These are phyloP conservation scores for Xylaria sp. DNA, from an alignment of 2,329 filamentous ascomycete species.

Conservation along the genomic window DNA sequence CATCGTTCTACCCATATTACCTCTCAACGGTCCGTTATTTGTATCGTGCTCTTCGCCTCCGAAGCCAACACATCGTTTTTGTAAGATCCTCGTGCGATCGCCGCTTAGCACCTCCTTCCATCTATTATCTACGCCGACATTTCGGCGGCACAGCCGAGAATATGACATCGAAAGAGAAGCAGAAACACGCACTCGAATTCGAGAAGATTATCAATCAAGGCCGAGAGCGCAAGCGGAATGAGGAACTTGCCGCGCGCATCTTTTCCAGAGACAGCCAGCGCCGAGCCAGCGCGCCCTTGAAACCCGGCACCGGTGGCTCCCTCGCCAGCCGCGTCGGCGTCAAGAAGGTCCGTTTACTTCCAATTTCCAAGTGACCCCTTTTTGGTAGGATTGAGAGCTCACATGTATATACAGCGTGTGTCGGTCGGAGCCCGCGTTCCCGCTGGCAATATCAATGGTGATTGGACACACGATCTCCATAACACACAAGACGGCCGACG, in stretches of 20 bases:
- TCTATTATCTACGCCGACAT: not conserved
- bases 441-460: conserved; percentile 68
- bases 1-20: not conserved
- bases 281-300: conserved; percentile 65
- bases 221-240: conserved; percentile 76
- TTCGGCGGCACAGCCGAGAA: conserved; percentile 27
- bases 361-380: not conserved
- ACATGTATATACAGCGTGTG: conserved; percentile 47
- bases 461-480: conserved; percentile 79
- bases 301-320: conserved; percentile 60
- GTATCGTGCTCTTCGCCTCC: not conserved
- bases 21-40: not conserved
- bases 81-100: not conserved
- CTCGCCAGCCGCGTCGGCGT: conserved; percentile 79
- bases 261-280: conserved; percentile 69
- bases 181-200: conserved; percentile 30
- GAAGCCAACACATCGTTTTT: not conserved
- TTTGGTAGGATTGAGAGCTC: conserved; percentile 39
- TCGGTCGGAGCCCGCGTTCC: conserved; percentile 49
- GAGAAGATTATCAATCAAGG: conserved; percentile 52
- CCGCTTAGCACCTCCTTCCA: not conserved
- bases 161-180: conserved; percentile 50
- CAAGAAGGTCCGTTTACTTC: conserved; percentile 66
- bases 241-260: conserved; percentile 76
- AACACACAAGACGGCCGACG: conserved; percentile 55